Base-by-base conservation (phyloP, 2,329 filamentous ascomycete species). In the Dothistroma pini region DNA sequence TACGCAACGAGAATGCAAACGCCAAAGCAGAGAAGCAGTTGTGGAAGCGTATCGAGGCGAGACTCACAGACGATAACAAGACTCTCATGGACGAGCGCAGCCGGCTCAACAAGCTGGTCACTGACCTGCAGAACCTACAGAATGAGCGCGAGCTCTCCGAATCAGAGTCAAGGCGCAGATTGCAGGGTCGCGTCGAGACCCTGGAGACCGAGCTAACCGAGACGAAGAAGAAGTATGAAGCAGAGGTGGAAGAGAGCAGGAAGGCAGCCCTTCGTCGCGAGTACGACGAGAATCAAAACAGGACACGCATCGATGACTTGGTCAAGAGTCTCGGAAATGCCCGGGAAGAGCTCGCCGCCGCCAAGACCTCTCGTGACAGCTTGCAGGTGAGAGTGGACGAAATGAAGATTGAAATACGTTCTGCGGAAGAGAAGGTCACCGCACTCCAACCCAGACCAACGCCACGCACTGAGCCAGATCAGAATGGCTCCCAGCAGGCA, bases 21-120 rank as follows among this genome's bases (percentile, higher is more conserved):
- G 84, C 97, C 35, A 96, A 96, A 75, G 93, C 93, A 0, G 93
- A 97, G 76, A 96, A 96, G 78, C 89, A 91, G 41, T 82, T 99
- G 10, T 96, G 90, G 89, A 96, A 95, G 78, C 91, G 89, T 59
- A 96, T 97, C 35, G 93, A 97, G 73, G 88, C 90, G 65, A 87
- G 96, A 56, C 81, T 97, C 49, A 89, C 86, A 64, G 91, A 95
- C 69, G 93, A 97, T 71, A 96, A 95, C 66, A 91, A 96, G 71
- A 86, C 80, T 21, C 80, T 97, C 12, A 83, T 89, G 48, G 90
- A 96, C 62, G 95, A 99, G 74, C 90, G 92, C 66, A 86, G 87
- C 51, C 85, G 93, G 32, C 83, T 97, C 4, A 96, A 93, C 75
- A 88, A 86, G 59, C 82, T 96, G 34, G 85, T 97, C 51, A 85